Base-by-base conservation (phyloP, 345 rosid genomes). In the Rhodomyrtus tomentosa region DNA sequence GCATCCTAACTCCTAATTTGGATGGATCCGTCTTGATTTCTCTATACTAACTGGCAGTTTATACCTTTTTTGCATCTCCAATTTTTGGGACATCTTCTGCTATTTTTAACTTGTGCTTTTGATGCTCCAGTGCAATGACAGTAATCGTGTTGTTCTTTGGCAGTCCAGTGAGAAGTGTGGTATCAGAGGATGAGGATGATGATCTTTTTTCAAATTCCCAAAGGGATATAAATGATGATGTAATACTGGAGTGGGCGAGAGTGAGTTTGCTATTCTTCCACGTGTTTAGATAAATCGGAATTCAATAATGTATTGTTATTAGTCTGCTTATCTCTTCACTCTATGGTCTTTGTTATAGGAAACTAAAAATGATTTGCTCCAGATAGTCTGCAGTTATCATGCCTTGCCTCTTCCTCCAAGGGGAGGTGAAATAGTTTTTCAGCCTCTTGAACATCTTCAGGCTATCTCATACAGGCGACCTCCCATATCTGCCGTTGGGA, bases 401-500 rank as follows among this genome's bases (percentile, higher is more conserved):
- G 87, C 96, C 76, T 53, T 93, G 86, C 86, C 91, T 59, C 88
- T 95, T 87, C 99, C 98, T 24, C 68, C 89, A 42, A 91, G 91
- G 83, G 99, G 98, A 89, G 88, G 92, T 85, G 91, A 85, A 83
- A 85, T 95, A 79, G 88, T 94, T 86, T 98, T 94, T 89, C 95
- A 88, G 85, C 99, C 99, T 81, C 94, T 94, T 84, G 95, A 95
- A 82, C 99, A 98, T 91, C 91, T 98, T 84, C 99, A 93, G 88
- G 92, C 98, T 87, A 91, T 98, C 18, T 90, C 73, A 85, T 98
- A 98, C 86, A 87, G 86, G 82, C 93, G 99, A 40, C 96, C 95
- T 80, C 87, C 93, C 68, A 82, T 89, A 82, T 90, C 96, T 81
- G 91, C 90, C 79, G 90, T 98, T 83, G 95, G 93, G 84, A 73